phyloP scores from a whole-genome alignment of 306 rosid species.

The barrel medic (Medicago truncatula) region MtrunA17r5.0-ANR NC_053042.1:41272001-41272500 shows the following conservation, averaged over 20 bases:
- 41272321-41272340: conserved; percentile 29
- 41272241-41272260: conserved; percentile 96
- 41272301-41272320: conserved; percentile 26
- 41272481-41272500: conserved; percentile 93
- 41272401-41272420: conserved; percentile 95
- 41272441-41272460: conserved; percentile 89
- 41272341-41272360: conserved; percentile 26
- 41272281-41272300: conserved; percentile 96
- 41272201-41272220: neutral
- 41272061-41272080: conserved; percentile 13
- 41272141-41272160: conserved; percentile 65
- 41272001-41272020: conserved; percentile 99
- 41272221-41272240: conserved; percentile 67
- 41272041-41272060: conserved; percentile 32
- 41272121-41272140: conserved; percentile 92
- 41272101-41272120: conserved; percentile 87
- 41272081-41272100: conserved; percentile 55
- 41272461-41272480: conserved; percentile 96
- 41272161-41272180: conserved; percentile 26
- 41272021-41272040: conserved; percentile 51
- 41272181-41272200: conserved; percentile 9
- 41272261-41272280: conserved; percentile 95
- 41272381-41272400: conserved; percentile 71
- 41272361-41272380: conserved; percentile 6
- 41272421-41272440: conserved; percentile 95